Evolutionary conservation across 192 early-diverging fungal genomes (phyloP).

Genomic region (Coemansia sp.): DNA sequence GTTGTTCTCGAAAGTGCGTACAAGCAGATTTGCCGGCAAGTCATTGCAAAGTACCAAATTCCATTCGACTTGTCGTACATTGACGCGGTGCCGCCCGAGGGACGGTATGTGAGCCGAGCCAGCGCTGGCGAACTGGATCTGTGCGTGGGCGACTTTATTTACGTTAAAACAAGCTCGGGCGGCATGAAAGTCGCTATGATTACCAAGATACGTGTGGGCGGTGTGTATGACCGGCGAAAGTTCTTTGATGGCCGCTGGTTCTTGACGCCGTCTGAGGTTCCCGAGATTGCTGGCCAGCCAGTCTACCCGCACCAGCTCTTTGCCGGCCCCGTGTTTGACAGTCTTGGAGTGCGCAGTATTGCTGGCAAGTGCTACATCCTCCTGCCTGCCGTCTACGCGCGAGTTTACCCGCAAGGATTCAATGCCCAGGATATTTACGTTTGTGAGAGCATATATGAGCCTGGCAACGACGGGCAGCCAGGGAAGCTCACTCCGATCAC

Average conservation of each 20-base stretch:
- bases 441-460: conserved; percentile 47
- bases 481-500: conserved; percentile 30
- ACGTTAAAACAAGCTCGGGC: conserved; percentile 26
- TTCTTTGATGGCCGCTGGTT: conserved; percentile 55
- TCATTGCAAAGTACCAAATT: conserved; percentile 35
- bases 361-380: conserved; percentile 50
- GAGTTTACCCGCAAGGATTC: conserved; percentile 51
- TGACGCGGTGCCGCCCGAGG: conserved; percentile 37
- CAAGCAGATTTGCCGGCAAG: conserved; percentile 34
- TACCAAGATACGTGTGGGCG: conserved; percentile 40
- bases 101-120: conserved; percentile 43
- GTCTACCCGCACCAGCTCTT: conserved; percentile 56
- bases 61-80: conserved; percentile 51
- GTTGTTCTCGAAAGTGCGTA: conserved; percentile 41
- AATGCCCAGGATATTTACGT: conserved; percentile 42
- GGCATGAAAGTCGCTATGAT: conserved; percentile 48
- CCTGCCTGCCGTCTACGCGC: conserved; percentile 44
- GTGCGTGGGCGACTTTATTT: conserved; percentile 55
- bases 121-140: conserved; percentile 45
- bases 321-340: conserved; percentile 40
- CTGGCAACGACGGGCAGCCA: conserved; percentile 11
- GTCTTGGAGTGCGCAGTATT: conserved; percentile 44
- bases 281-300: conserved; percentile 43
- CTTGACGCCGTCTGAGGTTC: conserved; percentile 49
- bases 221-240: conserved; percentile 45